Conservation (phyloP, 1,284 basidiomycete genomes). For the Ustilago nuda region DNA sequence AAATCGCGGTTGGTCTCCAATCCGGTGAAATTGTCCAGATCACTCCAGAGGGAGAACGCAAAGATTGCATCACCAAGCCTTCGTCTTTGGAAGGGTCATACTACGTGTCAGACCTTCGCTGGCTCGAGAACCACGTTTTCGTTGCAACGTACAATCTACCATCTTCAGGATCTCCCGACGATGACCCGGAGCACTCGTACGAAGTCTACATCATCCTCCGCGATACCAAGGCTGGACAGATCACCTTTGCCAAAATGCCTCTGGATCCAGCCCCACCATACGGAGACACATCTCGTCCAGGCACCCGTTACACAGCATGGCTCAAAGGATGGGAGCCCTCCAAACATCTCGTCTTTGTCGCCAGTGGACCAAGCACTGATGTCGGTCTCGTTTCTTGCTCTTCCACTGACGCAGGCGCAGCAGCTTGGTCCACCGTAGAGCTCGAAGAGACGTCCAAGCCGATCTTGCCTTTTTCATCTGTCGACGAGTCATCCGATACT, state of each 20-base stretch:
- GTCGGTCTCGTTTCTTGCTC: constrained; percentile 77
- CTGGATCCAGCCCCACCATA: constrained; percentile 74
- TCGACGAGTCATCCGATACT: constrained; percentile 81
- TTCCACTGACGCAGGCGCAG: constrained; percentile 62
- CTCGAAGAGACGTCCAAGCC: constrained; percentile 81
- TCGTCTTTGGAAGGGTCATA: constrained; percentile 71
- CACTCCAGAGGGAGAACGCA: constrained; percentile 74
- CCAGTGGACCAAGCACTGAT: constrained; percentile 80
- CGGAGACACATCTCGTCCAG: constrained; percentile 74
- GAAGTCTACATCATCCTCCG: constrained; percentile 76
- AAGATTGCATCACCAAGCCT: constrained; percentile 76
- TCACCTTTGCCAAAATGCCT: constrained; percentile 72
- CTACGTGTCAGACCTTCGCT: constrained; percentile 73
- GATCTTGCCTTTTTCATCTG: constrained; percentile 74
- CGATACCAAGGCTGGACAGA: constrained; percentile 75
- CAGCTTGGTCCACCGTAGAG: constrained; percentile 78
- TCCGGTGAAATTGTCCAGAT: constrained; percentile 80
- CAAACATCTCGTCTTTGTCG: constrained; percentile 77
- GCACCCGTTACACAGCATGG: constrained; percentile 73
- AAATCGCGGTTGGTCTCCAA: constrained; percentile 80
- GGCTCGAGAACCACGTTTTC: constrained; percentile 81
- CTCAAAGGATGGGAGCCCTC: constrained; percentile 78
- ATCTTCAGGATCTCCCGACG: constrained; percentile 26
- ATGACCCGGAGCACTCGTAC: constrained; percentile 71
- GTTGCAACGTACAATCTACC: constrained; percentile 76